Conservation (phyloP, 2,329 filamentous ascomycete species). For the Penicillium sp. region DNA sequence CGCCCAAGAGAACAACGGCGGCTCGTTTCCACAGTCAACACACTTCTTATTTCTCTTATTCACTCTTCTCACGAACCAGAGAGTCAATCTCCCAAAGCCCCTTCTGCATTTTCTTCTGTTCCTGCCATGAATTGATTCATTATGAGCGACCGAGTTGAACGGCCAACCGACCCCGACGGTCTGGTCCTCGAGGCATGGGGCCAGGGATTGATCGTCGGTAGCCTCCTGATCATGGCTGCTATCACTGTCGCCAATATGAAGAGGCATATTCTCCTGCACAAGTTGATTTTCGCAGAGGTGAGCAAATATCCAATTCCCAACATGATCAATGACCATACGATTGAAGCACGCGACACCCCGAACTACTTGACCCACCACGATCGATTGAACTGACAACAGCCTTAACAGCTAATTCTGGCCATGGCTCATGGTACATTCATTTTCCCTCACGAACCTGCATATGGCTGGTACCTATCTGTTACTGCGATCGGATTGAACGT, state of each 20-base stretch:
- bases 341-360: no score
- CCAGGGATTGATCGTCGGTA: constrained; percentile 55
- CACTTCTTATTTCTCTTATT: not conserved
- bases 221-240: constrained; percentile 53
- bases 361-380: not conserved
- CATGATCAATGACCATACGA: not conserved
- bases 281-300: constrained; percentile 56
- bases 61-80: not conserved
- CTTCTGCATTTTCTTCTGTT: not conserved
- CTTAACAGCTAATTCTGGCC: constrained; percentile 56
- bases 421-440: constrained; percentile 64
- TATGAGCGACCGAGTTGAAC: not conserved
- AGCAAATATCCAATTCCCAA: not conserved
- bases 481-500: constrained; percentile 65
- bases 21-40: not conserved
- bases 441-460: constrained; percentile 59
- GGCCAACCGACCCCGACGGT: constrained; percentile 26
- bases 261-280: constrained; percentile 52
- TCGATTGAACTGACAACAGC: not conserved
- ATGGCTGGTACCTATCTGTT: constrained; percentile 67
- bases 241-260: constrained; percentile 58
- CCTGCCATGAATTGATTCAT: not conserved
- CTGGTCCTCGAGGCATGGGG: constrained; percentile 53
- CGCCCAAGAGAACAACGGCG: not conserved
- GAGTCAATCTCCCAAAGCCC: no score